Base-by-base conservation (phyloP, 2,329 filamentous ascomycete genomes). In the Arthroderma sp. region DNA sequence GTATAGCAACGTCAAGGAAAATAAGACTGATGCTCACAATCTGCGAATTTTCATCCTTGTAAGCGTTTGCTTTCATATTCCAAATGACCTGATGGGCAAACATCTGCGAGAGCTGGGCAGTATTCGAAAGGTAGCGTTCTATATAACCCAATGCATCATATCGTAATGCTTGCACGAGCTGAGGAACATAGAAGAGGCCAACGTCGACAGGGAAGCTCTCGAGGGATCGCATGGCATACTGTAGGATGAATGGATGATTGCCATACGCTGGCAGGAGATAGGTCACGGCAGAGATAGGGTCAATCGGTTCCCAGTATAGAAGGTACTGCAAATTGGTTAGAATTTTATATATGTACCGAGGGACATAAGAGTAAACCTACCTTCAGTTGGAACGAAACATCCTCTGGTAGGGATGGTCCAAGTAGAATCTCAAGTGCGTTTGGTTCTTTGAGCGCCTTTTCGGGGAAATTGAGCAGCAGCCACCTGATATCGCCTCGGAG, bases 11-110 rank as follows among this genome's bases (percentile, higher is more conserved):
- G 56, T 62, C 58, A 58, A 61, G 52, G 5, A 17, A 61, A 57
- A 23, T 19, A 19, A 60, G 43, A 41, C 25, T 38, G 9, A 21
- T 1, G 38, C 83, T 77, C 76, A 88, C 85, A 61, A 95, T 81
- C 65, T 86, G 83, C 13, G 86, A 91, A 63, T 96, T 89, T 66
- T 98, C 91, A 63, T 98, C 94, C 71, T 96, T 98, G 79, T 88
- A 98, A 1, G 91, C 88, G 70, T 98, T 99, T 33, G 93, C 93
- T 71, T 97, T 98, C 86, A 99, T 98, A 70, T 98, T 99, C 93
- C 94, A 99, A 68, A 99, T 98, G 63, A 98, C 97, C 67, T 99
- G 93, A 70, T 99, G 94, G 1, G 94, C 91, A 71, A 98, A 98
- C 7, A 97, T 76, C 71, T 97, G 93, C n/a, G 93, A 97, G 67